Evolutionary conservation across 2,329 filamentous ascomycete species (phyloP), one percentile per base, ranked within the genome.

Genomic region (Sporothrix inflata): DNA sequence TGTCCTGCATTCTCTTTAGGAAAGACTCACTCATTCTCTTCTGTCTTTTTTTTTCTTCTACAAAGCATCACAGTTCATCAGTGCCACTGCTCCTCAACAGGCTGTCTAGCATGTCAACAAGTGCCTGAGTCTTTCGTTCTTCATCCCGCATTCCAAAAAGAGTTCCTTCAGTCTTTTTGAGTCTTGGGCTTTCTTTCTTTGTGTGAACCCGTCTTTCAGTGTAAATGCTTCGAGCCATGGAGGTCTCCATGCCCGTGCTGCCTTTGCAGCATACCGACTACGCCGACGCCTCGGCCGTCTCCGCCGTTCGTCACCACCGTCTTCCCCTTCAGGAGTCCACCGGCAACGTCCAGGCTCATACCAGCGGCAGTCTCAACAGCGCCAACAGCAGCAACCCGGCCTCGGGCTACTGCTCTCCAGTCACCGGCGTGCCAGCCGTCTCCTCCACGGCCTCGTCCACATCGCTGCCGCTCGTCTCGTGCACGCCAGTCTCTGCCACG

Each of bases 251-350:
- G 75, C 83, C 85, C 55, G 81, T 87, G 74, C 80, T 87, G 75
- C 82, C 85, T 67, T 85, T 84, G 69, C 85, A 88, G 78, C 83
- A 84, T 70, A 27, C 71, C 76, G 86, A 84, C 77, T 85, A 85
- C 70, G 81, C 82, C 73, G 79, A 82, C 16, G 78, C 82, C 74
- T 78, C 81, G 5, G 78, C 85, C 76, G 76, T 82, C 49, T 80
- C 80, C 75, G 85, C 87, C 75, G 77, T 79, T 71, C 82, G 84
- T 71, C 82, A 84, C 75, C 81, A 81, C 75, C 77, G 84, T 73
- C 80, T 84, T 73, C 86, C 87, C 40, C 82, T 89, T 49, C 81
- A 84, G 72, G 86, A 89, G 76, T 83, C 85, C 24, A 85, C 83
- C 14, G 84, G 84, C 76, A 89, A 88, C 78, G 80, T 83, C 63